Percentiles rank a stretch among this genome's conserved stretches.
Conservation (phyloP, 306 rosid species). For the Morella rubra region DNA sequence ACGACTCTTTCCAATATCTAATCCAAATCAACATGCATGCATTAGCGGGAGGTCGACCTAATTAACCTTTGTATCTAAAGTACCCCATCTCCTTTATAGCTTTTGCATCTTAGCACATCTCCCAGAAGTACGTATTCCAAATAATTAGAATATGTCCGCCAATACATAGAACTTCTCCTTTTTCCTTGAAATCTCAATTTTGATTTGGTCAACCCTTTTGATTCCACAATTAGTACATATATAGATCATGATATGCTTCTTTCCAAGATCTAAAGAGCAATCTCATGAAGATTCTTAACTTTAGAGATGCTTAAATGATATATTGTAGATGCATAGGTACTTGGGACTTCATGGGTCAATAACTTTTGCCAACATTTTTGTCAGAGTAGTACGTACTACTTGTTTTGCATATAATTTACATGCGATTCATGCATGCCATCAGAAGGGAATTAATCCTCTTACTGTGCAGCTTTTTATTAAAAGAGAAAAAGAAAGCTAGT, state of each 20-base stretch:
- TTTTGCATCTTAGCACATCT: background rate
- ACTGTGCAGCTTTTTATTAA: too few species aligned
- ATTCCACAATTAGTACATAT: background rate
- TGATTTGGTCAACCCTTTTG: background rate
- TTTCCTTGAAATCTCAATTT: background rate
- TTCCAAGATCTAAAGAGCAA: background rate
- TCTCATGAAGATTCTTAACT: background rate
- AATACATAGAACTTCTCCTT: background rate
- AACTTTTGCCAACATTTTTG: too few species aligned
- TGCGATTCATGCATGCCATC: too few species aligned
- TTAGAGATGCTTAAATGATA: too few species aligned
- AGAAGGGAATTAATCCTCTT: too few species aligned
- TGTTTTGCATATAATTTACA: too few species aligned
- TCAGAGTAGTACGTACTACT: too few species aligned
- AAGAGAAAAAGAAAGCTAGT: too few species aligned
- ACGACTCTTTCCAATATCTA: background rate
- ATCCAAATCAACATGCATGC: background rate
- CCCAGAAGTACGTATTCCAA: background rate
- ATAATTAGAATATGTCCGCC: background rate
- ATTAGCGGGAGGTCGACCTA: background rate
- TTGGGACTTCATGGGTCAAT: too few species aligned
- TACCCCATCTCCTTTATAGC: background rate
- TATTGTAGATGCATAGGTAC: too few species aligned
- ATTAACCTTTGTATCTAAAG: background rate
- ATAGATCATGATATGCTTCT: background rate